Percentiles rank a stretch among this genome's conserved stretches.
Conservation (phyloP, 163 green algal genomes). For the Scenedesmus sp. region DNA sequence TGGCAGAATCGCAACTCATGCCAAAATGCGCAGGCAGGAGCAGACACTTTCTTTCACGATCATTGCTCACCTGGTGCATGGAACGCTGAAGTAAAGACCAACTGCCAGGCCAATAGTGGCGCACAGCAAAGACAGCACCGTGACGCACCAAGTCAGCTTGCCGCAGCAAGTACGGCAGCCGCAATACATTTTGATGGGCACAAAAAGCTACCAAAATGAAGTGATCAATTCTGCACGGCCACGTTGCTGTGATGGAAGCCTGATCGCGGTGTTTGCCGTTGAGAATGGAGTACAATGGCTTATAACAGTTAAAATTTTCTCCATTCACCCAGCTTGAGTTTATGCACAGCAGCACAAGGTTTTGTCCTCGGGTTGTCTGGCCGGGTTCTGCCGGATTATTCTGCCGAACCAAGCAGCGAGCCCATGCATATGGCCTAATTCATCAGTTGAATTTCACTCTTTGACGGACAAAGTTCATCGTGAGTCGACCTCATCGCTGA, state of each 20-base stretch:
- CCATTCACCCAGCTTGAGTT: neutral
- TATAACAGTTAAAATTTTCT: neutral
- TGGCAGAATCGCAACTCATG: neutral
- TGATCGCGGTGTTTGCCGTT: neutral
- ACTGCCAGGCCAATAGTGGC: constrained; percentile 20
- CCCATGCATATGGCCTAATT: neutral
- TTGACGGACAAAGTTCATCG: too few species aligned
- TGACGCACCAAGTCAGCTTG: neutral
- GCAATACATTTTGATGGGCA: neutral
- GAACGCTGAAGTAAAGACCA: constrained; percentile 34
- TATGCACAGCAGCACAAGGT: neutral
- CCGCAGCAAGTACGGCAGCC: neutral
- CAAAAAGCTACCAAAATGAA: neutral
- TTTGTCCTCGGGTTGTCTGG: neutral
- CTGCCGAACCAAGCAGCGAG: neutral
- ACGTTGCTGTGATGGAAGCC: neutral
- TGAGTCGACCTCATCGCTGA: too few species aligned
- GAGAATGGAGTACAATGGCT: neutral
- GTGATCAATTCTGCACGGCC: neutral
- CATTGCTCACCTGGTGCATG: neutral
- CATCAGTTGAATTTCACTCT: too few species aligned
- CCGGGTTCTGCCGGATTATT: neutral
- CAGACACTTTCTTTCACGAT: neutral
- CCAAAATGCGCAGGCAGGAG: neutral
- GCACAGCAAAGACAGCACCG: neutral